Evolutionary conservation across 139 green algal genomes (phyloP).

Genomic region (Ulvella scutata): DNA sequence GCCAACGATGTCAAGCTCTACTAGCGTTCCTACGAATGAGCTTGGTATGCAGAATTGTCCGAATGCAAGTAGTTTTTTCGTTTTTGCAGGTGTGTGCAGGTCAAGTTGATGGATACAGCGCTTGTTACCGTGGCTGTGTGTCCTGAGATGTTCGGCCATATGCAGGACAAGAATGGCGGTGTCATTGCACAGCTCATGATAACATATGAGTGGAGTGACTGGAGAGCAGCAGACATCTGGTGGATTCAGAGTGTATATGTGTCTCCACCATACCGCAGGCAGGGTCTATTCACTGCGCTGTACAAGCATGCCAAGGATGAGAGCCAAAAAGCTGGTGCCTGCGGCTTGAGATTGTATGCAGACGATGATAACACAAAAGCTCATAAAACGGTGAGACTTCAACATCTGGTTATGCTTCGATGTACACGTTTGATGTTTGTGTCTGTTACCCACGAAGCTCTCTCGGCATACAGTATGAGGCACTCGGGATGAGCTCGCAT

Average conservation of each 20-base stretch:
- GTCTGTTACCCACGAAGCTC: neutral
- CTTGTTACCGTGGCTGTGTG: conserved; percentile 4
- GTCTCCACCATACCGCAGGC: conserved; percentile 9
- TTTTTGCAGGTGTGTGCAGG: too few species aligned
- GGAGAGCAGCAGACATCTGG: conserved; percentile 26
- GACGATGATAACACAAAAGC: conserved; percentile 22
- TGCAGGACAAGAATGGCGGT: conserved; percentile 10
- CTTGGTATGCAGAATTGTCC: too few species aligned
- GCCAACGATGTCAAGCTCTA: too few species aligned
- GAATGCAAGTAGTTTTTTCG: too few species aligned
- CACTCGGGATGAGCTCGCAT: conserved; percentile 35
- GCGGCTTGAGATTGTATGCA: conserved; percentile 32
- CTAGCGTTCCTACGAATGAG: too few species aligned
- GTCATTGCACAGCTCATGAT: conserved; percentile 39
- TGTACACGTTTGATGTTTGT: conserved; percentile 3
- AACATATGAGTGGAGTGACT: conserved; percentile 39
- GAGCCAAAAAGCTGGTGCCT: conserved; percentile 10
- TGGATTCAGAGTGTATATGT: conserved; percentile 47
- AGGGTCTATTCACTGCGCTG: conserved; percentile 17
- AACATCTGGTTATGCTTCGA: neutral
- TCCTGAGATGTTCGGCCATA: conserved; percentile 3
- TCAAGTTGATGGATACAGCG: neutral
- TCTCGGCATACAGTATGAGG: conserved; percentile 19
- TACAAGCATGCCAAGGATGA: conserved; percentile 22
- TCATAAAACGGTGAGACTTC: conserved; percentile 20